Evolutionary conservation across 2,329 filamentous ascomycete species (phyloP), one percentile per base, ranked within the genome.

Genomic region (Eurotiales sp.): DNA sequence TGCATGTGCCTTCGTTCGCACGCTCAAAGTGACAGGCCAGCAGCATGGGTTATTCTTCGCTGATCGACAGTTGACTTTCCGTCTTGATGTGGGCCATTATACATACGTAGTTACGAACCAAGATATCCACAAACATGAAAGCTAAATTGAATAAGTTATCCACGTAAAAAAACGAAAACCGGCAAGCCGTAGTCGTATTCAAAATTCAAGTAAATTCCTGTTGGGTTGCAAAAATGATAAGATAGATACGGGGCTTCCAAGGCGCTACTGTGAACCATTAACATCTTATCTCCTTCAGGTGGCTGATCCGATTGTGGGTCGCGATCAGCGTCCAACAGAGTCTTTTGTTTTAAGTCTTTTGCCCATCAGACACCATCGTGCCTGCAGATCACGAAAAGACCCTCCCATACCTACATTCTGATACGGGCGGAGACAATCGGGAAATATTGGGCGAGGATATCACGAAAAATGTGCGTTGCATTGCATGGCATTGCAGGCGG

Each of bases 331-430:
- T 37, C 17, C 6, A 10, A 17, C 34, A 37, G 21, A 37, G 2
- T n/a, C n/a, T n/a, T n/a, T n/a, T n/a, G n/a, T 19, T 39, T 17
- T 41, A 40, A 41, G 21, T 29, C 36, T 37, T 41, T 25, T n/a
- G 22, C 8, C n/a, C 23, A 10, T 37, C 29, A 39, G 45, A 10
- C 46, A 40, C 46, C 46, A 41, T 48, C 36, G 46, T 48, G 36
- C 46, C 46, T 48, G 46, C 29, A 41, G 46, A 41, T 48, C 46
- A 48, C 46, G 39, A 30, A 41, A 37, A 37, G n/a, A n/a, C 8
- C 4, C 29, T 32, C 29, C 5, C 8, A 17, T n/a, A 6, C 19
- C 34, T 36, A 17, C 19, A 6, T 27, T 27, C 15, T 19, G 7
- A 37, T 15, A 37, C n/a, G 34, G n/a, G 10, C 15, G 5, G 15